Percentiles rank a stretch among this genome's conserved stretches.
These are phyloP conservation scores for Petasospora rhodanensis DNA, from an alignment of 1,139 yeast genomes.

Conservation along the genomic window DNA sequence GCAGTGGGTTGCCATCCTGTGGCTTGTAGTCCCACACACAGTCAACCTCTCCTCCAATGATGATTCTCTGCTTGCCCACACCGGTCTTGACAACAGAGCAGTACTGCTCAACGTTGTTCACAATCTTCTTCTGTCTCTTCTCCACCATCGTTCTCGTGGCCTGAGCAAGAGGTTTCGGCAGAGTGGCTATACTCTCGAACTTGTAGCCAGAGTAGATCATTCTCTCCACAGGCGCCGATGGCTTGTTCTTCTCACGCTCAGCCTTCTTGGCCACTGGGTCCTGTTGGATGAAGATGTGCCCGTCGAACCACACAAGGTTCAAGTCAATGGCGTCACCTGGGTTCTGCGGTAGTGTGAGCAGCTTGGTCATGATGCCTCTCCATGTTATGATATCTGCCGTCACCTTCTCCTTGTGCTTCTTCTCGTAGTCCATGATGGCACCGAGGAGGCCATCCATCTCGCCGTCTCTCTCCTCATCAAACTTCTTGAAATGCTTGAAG, in stretches of 20 bases:
- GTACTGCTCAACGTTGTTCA: slow-evolving; percentile 72
- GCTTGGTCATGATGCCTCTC: slow-evolving; percentile 74
- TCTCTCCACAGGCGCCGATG: slow-evolving; percentile 34
- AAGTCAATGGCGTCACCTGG: slow-evolving; percentile 54
- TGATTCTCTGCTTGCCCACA: slow-evolving; percentile 62
- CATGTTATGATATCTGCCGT: slow-evolving; percentile 72
- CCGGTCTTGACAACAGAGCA: slow-evolving; percentile 79
- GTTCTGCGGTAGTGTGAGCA: slow-evolving; percentile 59
- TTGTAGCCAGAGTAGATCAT: slow-evolving; percentile 72
- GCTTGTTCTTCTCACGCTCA: slow-evolving; percentile 22
- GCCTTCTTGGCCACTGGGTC: slow-evolving; percentile 36
- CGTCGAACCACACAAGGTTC: slow-evolving; percentile 66
- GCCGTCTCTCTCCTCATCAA: slow-evolving; percentile 49
- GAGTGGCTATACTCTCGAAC: slow-evolving; percentile 75
- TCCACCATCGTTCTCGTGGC: slow-evolving; percentile 65
- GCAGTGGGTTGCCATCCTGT: slow-evolving; percentile 39
- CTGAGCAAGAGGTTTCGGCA: slow-evolving; percentile 72
- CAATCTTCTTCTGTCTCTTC: slow-evolving; percentile 50
- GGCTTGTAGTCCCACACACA: slow-evolving; percentile 73
- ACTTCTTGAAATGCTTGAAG: slow-evolving; percentile 47
- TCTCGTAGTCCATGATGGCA: slow-evolving; percentile 56
- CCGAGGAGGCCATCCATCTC: slow-evolving; percentile 56
- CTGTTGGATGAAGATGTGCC: slow-evolving; percentile 76
- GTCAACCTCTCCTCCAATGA: slow-evolving; percentile 89
- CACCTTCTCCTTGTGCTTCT: slow-evolving; percentile 39